phyloP scores from a whole-genome alignment of 164 flowering plant genomes.

The Magnolia sinica region DNA sequence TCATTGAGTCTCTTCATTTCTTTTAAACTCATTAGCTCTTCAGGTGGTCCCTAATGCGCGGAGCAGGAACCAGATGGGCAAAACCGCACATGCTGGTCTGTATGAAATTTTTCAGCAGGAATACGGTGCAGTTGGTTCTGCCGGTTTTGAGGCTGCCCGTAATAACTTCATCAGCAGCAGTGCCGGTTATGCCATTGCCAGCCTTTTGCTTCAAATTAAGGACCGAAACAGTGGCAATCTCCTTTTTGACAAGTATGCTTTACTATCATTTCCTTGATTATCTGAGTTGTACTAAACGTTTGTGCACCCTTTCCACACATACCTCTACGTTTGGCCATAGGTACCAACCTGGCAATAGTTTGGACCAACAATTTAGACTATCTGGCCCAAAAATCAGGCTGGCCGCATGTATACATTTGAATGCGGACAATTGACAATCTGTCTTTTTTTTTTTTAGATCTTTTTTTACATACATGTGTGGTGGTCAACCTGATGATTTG shows the following conservation, averaged over 20 bases:
- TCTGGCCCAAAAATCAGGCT: no score
- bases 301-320: no score
- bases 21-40: conserved; percentile 4
- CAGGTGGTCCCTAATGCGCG: conserved; percentile 95
- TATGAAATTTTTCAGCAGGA: conserved; percentile 98
- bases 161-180: conserved; percentile 90
- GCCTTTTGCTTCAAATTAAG: conserved; percentile 95
- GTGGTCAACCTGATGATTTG: no score
- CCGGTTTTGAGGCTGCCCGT: conserved; percentile 91
- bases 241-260: conserved; percentile 79
- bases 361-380: no score
- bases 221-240: conserved; percentile 99
- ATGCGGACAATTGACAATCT: no score
- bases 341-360: no score
- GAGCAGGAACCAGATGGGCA: conserved; percentile 99
- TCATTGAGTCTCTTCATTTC: background rate
- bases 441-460: no score
- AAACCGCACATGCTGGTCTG: conserved; percentile 94
- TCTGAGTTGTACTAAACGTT: no score
- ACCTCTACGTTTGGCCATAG: no score
- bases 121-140: conserved; percentile 87
- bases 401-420: no score
- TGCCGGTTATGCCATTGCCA: conserved; percentile 99
- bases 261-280: background rate
- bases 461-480: no score